A percentile compares a stretch with the other conserved stretches of the same genome.
phyloP scores from a whole-genome alignment of 306 rosid genomes.

The Notholithocarpus densiflorus region DNA sequence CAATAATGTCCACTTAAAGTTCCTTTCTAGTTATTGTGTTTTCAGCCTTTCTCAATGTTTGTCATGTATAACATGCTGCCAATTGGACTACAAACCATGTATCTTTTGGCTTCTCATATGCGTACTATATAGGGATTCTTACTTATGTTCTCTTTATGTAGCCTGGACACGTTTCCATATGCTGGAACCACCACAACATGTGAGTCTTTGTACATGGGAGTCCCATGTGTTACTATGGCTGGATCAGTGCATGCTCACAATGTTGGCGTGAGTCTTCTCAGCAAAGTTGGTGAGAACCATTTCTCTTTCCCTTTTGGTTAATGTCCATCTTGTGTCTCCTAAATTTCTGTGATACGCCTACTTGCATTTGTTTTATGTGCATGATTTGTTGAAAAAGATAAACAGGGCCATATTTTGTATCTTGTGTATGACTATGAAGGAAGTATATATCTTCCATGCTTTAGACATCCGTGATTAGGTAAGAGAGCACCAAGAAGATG shows the following conservation, averaged over 20 bases:
- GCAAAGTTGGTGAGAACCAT: constrained; percentile 75
- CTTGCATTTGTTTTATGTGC: not conserved
- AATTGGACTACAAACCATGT: no score
- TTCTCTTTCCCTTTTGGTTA: constrained; percentile 2
- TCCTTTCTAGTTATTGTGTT: no score
- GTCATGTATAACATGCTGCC: no score
- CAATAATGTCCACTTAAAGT: no score
- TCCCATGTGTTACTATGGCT: constrained; percentile 97
- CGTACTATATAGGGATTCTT: not conserved
- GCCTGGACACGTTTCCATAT: constrained; percentile 98
- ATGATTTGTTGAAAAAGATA: not conserved
- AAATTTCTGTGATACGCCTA: constrained; percentile 8
- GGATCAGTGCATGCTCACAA: constrained; percentile 98
- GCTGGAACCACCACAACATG: constrained; percentile 99
- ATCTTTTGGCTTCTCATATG: constrained; percentile 7
- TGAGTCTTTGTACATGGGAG: constrained; percentile 98
- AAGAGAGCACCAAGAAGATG: not conserved
- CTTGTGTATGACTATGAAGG: not conserved
- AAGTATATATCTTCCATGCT: not conserved
- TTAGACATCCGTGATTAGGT: not conserved
- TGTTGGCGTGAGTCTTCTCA: constrained; percentile 97
- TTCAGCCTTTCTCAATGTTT: no score
- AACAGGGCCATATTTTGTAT: not conserved
- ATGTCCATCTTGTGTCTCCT: not conserved
- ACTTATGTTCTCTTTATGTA: constrained; percentile 37